Evolutionary conservation across 2,329 filamentous ascomycete species (phyloP).

Genomic region (Madurella mycetomatis): DNA sequence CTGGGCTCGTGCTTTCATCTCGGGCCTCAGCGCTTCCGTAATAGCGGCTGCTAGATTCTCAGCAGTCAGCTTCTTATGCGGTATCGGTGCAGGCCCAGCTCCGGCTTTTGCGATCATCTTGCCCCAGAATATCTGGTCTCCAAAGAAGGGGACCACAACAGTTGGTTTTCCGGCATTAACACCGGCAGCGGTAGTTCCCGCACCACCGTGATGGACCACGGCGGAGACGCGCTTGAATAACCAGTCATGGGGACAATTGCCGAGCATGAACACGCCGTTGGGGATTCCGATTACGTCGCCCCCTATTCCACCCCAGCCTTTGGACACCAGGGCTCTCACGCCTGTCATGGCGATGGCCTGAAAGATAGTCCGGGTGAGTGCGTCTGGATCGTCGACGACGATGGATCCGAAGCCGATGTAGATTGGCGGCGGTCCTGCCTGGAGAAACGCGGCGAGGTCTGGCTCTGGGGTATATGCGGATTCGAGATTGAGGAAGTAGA

Average conservation of each 20-base stretch:
- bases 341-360: slow-evolving; percentile 63
- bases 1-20: slow-evolving; percentile 52
- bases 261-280: slow-evolving; percentile 75
- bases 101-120: slow-evolving; percentile 68
- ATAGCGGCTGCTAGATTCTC: slow-evolving; percentile 65
- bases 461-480: slow-evolving; percentile 61
- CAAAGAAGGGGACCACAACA: slow-evolving; percentile 81
- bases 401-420: slow-evolving; percentile 85
- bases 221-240: slow-evolving; percentile 75
- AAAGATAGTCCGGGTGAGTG: slow-evolving; percentile 67
- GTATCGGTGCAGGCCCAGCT: slow-evolving; percentile 66
- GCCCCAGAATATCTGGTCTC: slow-evolving; percentile 81
- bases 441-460: slow-evolving; percentile 62
- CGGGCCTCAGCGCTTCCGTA: slow-evolving; percentile 52
- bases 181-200: slow-evolving; percentile 83
- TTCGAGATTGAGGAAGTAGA: slow-evolving; percentile 68
- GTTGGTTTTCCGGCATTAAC: slow-evolving; percentile 76
- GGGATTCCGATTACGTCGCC: slow-evolving; percentile 66
- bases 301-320: slow-evolving; percentile 83
- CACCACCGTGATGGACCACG: slow-evolving; percentile 84
- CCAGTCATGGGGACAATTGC: slow-evolving; percentile 86
- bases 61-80: slow-evolving; percentile 61
- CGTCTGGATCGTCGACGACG: slow-evolving; percentile 70
- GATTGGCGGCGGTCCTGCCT: slow-evolving; percentile 64
- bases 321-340: slow-evolving; percentile 75